Conservation (phyloP, 2,329 filamentous ascomycete genomes). For the Fusarium sp. region DNA sequence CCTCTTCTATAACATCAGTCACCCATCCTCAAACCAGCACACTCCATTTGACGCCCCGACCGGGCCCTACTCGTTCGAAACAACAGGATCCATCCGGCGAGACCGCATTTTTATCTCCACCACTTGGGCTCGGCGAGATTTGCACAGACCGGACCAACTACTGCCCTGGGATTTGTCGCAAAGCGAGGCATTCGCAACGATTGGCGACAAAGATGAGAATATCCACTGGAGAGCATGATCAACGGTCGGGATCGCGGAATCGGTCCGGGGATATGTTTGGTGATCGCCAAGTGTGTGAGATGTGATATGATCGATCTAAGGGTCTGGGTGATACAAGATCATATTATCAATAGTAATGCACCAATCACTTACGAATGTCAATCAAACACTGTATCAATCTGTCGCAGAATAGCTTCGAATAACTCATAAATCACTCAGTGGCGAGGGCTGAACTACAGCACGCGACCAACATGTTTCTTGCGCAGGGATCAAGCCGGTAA, state of each 20-base stretch:
- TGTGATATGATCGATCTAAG: neutral
- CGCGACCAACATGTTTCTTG: neutral
- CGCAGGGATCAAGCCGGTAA: constrained; percentile 15
- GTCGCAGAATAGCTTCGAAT: neutral
- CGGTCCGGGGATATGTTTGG: neutral
- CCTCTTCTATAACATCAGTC: constrained; percentile 8
- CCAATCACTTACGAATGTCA: accelerated
- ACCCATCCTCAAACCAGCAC: constrained; percentile 12
- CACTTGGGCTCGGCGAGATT: neutral
- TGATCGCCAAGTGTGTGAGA: neutral
- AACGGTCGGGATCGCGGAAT: constrained; percentile 5
- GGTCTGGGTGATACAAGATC: neutral
- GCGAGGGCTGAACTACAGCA: neutral
- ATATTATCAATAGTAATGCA: neutral
- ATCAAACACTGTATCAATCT: neutral
- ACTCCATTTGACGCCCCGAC: constrained; percentile 14
- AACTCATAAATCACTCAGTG: neutral
- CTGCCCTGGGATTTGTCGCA: constrained; percentile 18
- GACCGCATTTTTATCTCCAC: constrained; percentile 7
- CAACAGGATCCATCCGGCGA: constrained; percentile 10
- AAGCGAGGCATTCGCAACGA: constrained; percentile 3
- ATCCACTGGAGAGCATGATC: constrained; percentile 15
- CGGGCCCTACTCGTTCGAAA: constrained; percentile 18
- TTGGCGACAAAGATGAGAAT: neutral
- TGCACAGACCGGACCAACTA: constrained; percentile 16